Base-by-base conservation (phyloP, 2,329 filamentous ascomycete genomes). In the Immersiporthe knoxdaviesiana region DNA sequence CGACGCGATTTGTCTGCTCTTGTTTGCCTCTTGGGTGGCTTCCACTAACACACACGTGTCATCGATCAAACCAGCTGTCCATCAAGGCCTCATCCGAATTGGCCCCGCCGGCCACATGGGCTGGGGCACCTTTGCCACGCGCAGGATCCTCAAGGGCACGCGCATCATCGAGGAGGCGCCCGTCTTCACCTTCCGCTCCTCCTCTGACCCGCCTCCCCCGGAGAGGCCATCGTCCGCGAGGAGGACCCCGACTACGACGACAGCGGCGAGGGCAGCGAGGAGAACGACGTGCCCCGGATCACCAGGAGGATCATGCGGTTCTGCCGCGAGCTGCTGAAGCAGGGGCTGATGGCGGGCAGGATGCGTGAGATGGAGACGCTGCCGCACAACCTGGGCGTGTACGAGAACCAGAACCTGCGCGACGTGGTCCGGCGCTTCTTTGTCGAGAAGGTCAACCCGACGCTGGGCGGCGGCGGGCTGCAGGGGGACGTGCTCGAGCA, bases 131-230 rank as follows among this genome's bases (percentile, higher is more conserved):
- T 67, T 71, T 7, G 69, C 70, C 18, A 14, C 21, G 3, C 27
- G 30, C 30, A 56, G 68, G 24, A 68, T 72, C 21, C 41, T 47
- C 18, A 35, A 63, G 32, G 71, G 71, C 27, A 65, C 63, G 27
- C 63, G 65, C 24, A 54, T 71, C 16, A 37, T 72, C 54, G 52
- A 47, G 4, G 71, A 71, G 14, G 27, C 18, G 1, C 70, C 71
- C 8, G 52, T 71, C 37, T 61, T 71, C 21, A 70, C 41, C 41
- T 69, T 70, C 58, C 37, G 35, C 59, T 11, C 44, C 44, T 47
- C 44, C 1, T n/a, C 18, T 21, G 21, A 47, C 10, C n/a, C 21
- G 3, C 52, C 18, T 27, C 2, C 35, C 37, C 10, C 59, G 47
- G 24, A 21, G 12, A 59, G 56, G 32, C 6, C 32, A 18, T 24